These are phyloP conservation scores for Nothomitra cinnamomea DNA, from an alignment of 2,329 filamentous ascomycete species.

Conservation along the genomic window DNA sequence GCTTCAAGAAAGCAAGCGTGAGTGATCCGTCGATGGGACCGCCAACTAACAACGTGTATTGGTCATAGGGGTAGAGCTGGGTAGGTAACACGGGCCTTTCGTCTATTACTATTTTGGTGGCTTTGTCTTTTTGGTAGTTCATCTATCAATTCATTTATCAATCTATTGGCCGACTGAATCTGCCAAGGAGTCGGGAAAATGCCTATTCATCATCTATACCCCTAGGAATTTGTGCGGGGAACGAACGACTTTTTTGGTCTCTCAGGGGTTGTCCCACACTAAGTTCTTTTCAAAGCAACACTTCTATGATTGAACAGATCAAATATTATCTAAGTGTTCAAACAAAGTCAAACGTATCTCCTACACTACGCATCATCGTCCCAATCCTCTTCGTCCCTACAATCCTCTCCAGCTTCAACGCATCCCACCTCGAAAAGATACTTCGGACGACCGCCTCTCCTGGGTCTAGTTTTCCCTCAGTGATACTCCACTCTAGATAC, in stretches of 20 bases:
- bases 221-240: too few relatives aligned
- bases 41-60: too few relatives aligned
- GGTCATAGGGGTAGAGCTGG: too few relatives aligned
- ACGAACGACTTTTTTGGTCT: neutral
- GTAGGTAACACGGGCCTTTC: too few relatives aligned
- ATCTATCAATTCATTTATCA: too few relatives aligned
- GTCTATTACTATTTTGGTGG: too few relatives aligned
- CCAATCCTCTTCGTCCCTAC: slow-evolving; percentile 67
- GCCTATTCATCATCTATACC: too few relatives aligned
- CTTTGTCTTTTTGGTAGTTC: too few relatives aligned
- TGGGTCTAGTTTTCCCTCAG: slow-evolving; percentile 38
- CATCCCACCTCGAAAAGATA: slow-evolving; percentile 79
- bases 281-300: neutral
- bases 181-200: too few relatives aligned
- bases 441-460: slow-evolving; percentile 32
- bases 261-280: neutral
- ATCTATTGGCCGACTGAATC: too few relatives aligned
- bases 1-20: neutral
- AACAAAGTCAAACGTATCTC: slow-evolving; percentile 90
- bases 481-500: slow-evolving; percentile 38
- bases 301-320: neutral
- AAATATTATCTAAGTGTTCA: slow-evolving; percentile 20
- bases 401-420: slow-evolving; percentile 72
- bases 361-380: slow-evolving; percentile 62
- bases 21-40: neutral